Percentiles rank a stretch among this genome's conserved stretches.
These are phyloP conservation scores for Moricandia moricandioides DNA, from an alignment of 345 rosid species.

Conservation along the genomic window DNA sequence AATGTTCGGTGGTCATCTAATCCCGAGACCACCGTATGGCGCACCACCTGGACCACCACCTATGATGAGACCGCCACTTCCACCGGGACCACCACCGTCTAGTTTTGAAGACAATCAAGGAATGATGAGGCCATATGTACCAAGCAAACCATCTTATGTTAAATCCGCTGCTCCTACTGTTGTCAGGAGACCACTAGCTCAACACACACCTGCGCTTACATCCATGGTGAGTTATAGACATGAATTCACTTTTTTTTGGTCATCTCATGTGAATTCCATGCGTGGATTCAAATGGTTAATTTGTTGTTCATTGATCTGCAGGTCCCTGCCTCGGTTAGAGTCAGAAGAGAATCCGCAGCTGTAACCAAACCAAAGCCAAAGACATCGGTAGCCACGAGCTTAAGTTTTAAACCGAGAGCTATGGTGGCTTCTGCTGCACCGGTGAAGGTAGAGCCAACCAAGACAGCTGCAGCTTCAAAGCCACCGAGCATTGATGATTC, in stretches of 20 bases:
- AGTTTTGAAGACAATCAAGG: slow-evolving; percentile 45
- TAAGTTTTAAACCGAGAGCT: slow-evolving; percentile 46
- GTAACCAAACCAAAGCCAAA: slow-evolving; percentile 73
- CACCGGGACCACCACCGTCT: slow-evolving; percentile 97
- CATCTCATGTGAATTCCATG: background rate
- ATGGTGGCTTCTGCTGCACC: slow-evolving; percentile 38
- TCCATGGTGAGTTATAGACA: slow-evolving; percentile 65
- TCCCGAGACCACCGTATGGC: slow-evolving; percentile 86
- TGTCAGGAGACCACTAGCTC: slow-evolving; percentile 96
- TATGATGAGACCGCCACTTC: slow-evolving; percentile 96
- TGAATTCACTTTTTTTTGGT: background rate
- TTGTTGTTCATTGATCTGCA: slow-evolving; percentile 31
- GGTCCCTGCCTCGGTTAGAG: slow-evolving; percentile 97
- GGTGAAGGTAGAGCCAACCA: slow-evolving; percentile 49
- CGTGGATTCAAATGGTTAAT: background rate
- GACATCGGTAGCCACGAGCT: slow-evolving; percentile 37
- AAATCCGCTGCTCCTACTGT: slow-evolving; percentile 99
- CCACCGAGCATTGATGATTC: slow-evolving; percentile 83
- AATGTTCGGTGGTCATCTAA: slow-evolving; percentile 56
- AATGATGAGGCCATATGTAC: slow-evolving; percentile 49
- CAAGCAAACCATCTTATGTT: slow-evolving; percentile 87
- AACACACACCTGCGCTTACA: slow-evolving; percentile 93
- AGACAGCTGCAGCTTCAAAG: slow-evolving; percentile 51
- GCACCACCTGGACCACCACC: slow-evolving; percentile 84
- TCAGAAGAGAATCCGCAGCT: slow-evolving; percentile 73